A percentile compares a stretch with the other conserved stretches of the same genome.
These are phyloP conservation scores for Aegilops speltoides DNA, from an alignment of 176 grass and related monocot species.

Conservation along the genomic window DNA sequence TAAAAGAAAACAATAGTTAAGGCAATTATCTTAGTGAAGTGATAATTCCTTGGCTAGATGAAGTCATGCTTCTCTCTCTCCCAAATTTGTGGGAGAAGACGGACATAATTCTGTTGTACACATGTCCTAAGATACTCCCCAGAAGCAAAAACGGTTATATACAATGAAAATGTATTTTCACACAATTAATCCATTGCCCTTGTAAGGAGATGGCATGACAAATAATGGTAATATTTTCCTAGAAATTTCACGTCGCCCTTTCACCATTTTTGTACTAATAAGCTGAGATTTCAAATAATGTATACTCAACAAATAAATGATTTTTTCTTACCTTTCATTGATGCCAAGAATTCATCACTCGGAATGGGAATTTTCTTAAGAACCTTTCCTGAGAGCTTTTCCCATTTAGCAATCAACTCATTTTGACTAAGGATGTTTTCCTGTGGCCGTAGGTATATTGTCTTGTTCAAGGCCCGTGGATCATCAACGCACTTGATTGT, in stretches of 20 bases:
- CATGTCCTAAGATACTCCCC: not conserved
- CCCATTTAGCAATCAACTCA: constrained; percentile 52
- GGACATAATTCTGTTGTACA: not conserved
- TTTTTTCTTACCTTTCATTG: constrained; percentile 42
- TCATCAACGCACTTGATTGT: constrained; percentile 53
- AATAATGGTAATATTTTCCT: not conserved
- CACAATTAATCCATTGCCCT: not conserved
- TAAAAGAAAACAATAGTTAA: not conserved
- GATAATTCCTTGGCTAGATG: not conserved
- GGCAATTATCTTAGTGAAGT: not conserved
- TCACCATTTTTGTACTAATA: not conserved
- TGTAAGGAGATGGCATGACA: not conserved
- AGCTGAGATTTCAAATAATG: not conserved
- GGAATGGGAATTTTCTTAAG: constrained; percentile 43
- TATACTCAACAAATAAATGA: not conserved
- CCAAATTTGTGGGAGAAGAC: not conserved
- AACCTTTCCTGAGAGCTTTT: constrained; percentile 48
- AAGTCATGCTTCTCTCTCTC: not conserved
- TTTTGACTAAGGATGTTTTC: constrained; percentile 60
- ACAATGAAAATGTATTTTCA: no score
- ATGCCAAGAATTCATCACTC: constrained; percentile 40
- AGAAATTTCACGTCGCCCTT: not conserved
- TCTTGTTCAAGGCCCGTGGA: constrained; percentile 60
- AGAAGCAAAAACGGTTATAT: not conserved
- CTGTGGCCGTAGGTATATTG: constrained; percentile 43